Percentiles rank a stretch among this genome's conserved stretches.
Conservation (phyloP, 352 stramenopile species). For the Phytopythium montanum region DNA sequence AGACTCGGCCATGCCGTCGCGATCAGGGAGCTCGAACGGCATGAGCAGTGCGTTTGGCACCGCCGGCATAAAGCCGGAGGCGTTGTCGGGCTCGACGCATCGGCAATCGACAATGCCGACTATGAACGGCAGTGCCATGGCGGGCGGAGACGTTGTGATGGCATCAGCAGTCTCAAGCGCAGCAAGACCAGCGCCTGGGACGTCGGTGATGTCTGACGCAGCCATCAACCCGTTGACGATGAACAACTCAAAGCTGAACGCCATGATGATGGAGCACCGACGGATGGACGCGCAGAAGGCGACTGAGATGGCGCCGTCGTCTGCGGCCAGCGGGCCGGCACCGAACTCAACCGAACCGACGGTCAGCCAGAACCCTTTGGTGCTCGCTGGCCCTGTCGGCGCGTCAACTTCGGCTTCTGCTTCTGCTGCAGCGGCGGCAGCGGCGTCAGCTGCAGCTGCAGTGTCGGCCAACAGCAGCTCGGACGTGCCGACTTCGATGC, state of each 20-base stretch:
- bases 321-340: not conserved
- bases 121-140: not conserved
- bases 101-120: not conserved
- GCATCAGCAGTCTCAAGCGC: not conserved
- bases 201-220: constrained; percentile 16
- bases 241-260: constrained; percentile 86
- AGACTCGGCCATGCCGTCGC: constrained; percentile 23
- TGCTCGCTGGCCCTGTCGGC: not conserved
- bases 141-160: not conserved
- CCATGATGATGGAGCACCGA: constrained; percentile 81
- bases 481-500: constrained; percentile 78
- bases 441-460: constrained; percentile 19
- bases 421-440: not conserved
- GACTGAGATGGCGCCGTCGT: constrained; percentile 9
- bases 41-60: not conserved
- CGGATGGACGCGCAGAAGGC: constrained; percentile 54
- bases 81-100: not conserved
- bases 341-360: not conserved
- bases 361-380: not conserved
- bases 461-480: constrained; percentile 11
- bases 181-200: not conserved
- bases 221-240: constrained; percentile 65
- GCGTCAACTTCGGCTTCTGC: not conserved
- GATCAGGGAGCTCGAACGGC: not conserved
- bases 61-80: constrained; percentile 7